Evolutionary conservation across 106 monocot species (phyloP).

Genomic region (Allium fistulosum): DNA sequence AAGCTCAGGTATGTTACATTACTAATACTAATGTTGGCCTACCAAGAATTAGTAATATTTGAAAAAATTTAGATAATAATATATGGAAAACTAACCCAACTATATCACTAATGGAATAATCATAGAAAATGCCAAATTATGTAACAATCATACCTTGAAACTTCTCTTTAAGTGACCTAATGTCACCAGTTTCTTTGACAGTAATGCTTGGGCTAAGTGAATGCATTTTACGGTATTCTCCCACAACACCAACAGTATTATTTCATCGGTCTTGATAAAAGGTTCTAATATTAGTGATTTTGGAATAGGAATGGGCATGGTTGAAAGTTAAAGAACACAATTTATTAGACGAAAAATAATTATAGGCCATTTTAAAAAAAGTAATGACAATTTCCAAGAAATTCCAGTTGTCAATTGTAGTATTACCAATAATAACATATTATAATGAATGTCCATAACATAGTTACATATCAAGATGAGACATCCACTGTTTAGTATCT

Average conservation of each 20-base stretch:
- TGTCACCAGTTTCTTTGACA: conserved; percentile 85
- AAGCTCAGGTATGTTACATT: too few species aligned
- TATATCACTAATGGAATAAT: too few species aligned
- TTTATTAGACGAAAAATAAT: background rate
- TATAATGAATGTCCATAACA: too few species aligned
- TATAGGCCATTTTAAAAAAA: background rate
- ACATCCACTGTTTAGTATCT: too few species aligned
- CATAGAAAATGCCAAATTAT: background rate
- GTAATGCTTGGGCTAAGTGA: conserved; percentile 87
- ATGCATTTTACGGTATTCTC: conserved; percentile 56
- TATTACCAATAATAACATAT: background rate
- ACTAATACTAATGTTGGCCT: too few species aligned
- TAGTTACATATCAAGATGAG: too few species aligned
- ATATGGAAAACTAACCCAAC: too few species aligned
- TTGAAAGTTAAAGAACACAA: conserved; percentile 21
- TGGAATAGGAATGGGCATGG: conserved; percentile 73
- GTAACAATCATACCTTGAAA: conserved; percentile 69
- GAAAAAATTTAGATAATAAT: too few species aligned
- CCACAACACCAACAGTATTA: conserved; percentile 85
- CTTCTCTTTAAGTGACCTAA: conserved; percentile 91
- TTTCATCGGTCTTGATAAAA: conserved; percentile 86
- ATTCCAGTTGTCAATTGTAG: background rate
- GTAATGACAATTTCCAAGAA: conserved; percentile 1
- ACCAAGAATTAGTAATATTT: too few species aligned
- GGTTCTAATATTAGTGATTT: conserved; percentile 69